Percentiles rank a stretch among this genome's conserved stretches.
Conservation (phyloP, 2,329 filamentous ascomycete genomes). For the Metarhizium robertsii region DNA sequence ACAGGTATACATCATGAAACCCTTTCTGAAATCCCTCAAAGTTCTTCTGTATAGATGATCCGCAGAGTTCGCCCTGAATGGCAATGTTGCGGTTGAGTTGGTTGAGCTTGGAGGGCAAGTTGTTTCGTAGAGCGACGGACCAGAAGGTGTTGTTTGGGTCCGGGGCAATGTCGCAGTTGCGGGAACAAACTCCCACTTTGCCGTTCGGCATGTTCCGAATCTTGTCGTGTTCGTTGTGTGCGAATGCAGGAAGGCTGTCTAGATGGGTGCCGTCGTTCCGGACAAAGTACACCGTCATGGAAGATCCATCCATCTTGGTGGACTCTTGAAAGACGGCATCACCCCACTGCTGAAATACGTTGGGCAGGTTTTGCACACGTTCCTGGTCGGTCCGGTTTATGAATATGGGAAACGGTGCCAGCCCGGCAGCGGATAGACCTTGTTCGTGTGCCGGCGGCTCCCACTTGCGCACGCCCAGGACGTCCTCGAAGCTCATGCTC, state of each 20-base stretch:
- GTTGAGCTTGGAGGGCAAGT: neutral
- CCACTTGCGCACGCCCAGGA: constrained; percentile 12
- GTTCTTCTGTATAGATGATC: neutral
- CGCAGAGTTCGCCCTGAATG: neutral
- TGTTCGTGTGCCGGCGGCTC: too few relatives aligned
- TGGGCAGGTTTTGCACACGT: too few relatives aligned
- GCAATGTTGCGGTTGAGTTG: neutral
- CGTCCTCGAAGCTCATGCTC: constrained; percentile 11
- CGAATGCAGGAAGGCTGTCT: constrained; percentile 9
- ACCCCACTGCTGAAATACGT: too few relatives aligned
- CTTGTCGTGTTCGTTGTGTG: neutral
- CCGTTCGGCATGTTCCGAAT: neutral
- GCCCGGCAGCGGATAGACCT: too few relatives aligned
- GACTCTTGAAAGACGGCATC: constrained; percentile 22
- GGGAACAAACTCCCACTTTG: neutral
- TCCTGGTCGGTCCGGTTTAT: too few relatives aligned
- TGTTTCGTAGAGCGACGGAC: neutral
- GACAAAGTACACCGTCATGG: constrained; percentile 21
- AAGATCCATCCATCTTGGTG: constrained; percentile 10
- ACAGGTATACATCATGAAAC: constrained; percentile 23
- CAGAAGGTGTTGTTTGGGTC: too few relatives aligned
- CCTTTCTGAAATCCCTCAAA: neutral
- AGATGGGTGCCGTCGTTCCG: constrained; percentile 11
- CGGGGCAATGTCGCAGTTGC: neutral
- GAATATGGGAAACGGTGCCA: too few relatives aligned